Evolutionary conservation across 148 eudicot genomes (phyloP), one percentile per base, ranked within the genome.

Genomic region (Rhododendron vialii): DNA sequence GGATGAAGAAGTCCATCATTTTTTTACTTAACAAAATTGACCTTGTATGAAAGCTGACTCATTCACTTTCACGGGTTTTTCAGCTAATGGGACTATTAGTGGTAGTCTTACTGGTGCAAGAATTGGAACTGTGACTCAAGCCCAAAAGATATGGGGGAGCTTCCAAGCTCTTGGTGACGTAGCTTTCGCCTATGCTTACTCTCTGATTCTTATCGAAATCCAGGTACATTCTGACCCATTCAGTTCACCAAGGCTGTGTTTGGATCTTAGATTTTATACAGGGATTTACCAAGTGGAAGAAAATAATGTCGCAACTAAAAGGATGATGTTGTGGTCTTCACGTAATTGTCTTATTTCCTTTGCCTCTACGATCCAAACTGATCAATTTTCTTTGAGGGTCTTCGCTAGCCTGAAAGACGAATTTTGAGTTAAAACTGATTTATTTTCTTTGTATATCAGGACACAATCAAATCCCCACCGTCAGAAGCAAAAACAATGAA

Each of bases 131-230:
- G 94, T 90, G 3, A 92, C 91, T 35, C 86, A 87, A 87, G 88
- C 91, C 75, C 88, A 90, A 51, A 92, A 92, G 89, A 87, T 92
- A 83, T 92, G 93, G 93, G 88, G 91, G 80, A 90, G 89, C 82
- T 92, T 92, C 86, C 94, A 92, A 87, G 94, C 94, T 28, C 90
- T 92, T 2, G 94, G 94, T 48, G 89, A 89, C 87, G 91, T 92
- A 30, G 94, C 94, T 76, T 92, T 92, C 51, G 94, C 94, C 5
- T 92, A 92, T 83, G 88, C 94, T 9, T 92, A 84, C 83, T 89
- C 94, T 1, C 86, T 90, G 80, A 92, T 92, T 87, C 92, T 92
- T 20, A 90, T 92, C 36, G 92, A 92, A 85, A 92, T 92, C n/a
- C 93, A 80, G 65, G 83, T 80, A 53, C 28, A 48, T 48, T 79